These are phyloP conservation scores for Moricandia moricandioides DNA, from an alignment of 345 rosid genomes.

Conservation along the genomic window DNA sequence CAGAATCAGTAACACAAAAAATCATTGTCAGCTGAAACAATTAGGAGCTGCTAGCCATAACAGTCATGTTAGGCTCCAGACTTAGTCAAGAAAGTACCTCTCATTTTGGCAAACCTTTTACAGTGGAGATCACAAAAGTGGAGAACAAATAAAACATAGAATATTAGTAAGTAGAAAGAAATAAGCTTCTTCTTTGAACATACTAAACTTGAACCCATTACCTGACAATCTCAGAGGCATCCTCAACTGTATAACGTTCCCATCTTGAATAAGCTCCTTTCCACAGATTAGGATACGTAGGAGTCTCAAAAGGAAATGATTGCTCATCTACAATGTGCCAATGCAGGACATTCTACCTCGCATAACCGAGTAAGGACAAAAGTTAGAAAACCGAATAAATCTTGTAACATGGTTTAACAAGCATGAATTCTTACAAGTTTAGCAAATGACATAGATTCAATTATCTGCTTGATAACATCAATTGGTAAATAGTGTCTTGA, in stretches of 20 bases:
- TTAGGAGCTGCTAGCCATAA: background rate
- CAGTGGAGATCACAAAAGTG: conserved; percentile 31
- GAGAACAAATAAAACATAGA: background rate
- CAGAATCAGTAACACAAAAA: background rate
- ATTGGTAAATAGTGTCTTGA: conserved; percentile 82
- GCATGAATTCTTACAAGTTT: conserved; percentile 68
- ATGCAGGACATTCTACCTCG: conserved; percentile 87
- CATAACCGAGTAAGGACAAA: conserved; percentile 10
- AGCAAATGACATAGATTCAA: conserved; percentile 93
- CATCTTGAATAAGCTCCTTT: conserved; percentile 80
- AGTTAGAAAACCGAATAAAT: background rate
- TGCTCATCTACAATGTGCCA: conserved; percentile 94
- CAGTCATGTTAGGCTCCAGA: conserved; percentile 1
- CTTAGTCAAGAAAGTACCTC: conserved; percentile 57
- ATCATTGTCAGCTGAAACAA: conserved; percentile 5
- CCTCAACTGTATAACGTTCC: conserved; percentile 93
- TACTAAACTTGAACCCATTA: conserved; percentile 29
- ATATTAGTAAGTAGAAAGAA: conserved; percentile 33
- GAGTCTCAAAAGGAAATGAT: conserved; percentile 91
- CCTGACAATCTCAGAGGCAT: conserved; percentile 85
- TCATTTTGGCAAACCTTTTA: conserved; percentile 87
- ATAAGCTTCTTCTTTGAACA: background rate
- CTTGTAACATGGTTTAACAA: conserved; percentile 1
- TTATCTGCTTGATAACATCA: conserved; percentile 71
- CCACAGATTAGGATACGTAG: conserved; percentile 84